Evolutionary conservation across 352 stramenopile species (phyloP), one percentile per base, ranked within the genome.

Genomic region (Blastocystis sp.): DNA sequence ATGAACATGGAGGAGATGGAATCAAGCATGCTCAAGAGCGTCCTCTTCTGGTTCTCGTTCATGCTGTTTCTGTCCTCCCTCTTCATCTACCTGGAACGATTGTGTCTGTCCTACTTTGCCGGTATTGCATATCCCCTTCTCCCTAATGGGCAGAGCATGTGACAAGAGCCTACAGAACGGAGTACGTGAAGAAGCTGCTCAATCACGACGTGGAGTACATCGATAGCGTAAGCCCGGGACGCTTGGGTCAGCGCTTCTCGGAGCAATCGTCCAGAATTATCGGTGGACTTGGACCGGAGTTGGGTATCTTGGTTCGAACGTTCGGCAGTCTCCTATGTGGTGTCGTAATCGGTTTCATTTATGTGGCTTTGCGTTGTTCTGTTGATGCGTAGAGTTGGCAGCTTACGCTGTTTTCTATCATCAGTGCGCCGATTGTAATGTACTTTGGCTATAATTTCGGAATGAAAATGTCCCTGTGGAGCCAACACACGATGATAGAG

Each of bases 191-290:
- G 24, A 40, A 60, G 11, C 45, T 79, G 6, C 48, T 88, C 1
- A 43, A 88, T 52, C 78, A 88, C 57, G 78, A 88, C 43, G 78
- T 88, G 10, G 78, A 76, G 21, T 88, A 77, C 34, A 77, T 88
- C 60, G 78, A 88, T 19, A 63, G 43, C 24, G 38, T 76, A 10
- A 88, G 57, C 42, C 78, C 78, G 57, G 68, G 68, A 4, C 7
- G 9, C n/a, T 28, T 88, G 34, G 78, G 78, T 38, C 64, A 88
- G 24, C 38, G 57, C 45, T 60, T 88, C 34, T 62, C 78, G 9
- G 78, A 88, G 11, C 59, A 88, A 28, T 79, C 64, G 38, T 76
- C 78, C n/a, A 42, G 78, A 59, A 88, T 88, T 40, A 40, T 76
- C 34, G 62, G 76, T 14, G 78, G 78, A n/a, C 54, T 88, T 34